Evolutionary conservation across 2,329 filamentous ascomycete genomes (phyloP), one percentile per base, ranked within the genome.

Genomic region (Nemania sp.): DNA sequence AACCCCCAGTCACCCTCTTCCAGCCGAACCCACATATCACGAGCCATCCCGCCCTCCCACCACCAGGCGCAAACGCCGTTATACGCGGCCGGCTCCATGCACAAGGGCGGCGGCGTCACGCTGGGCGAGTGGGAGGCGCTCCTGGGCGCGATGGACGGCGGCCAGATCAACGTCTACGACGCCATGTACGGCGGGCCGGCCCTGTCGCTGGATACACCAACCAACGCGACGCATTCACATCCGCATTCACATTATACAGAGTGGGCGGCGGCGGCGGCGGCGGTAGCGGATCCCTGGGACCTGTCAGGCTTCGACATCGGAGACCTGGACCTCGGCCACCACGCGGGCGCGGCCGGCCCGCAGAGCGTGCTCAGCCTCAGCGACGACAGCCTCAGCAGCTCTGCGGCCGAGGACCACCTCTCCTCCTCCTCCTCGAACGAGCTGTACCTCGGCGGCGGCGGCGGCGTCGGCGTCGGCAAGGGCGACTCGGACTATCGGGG

Each of bases 111-210:
- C 2, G 77, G 76, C 15, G 81, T 88, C 12, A 87, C 87, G 0
- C 78, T 87, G 9, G 81, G 86, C 0, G 91, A 95, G 68, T 96
- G 92, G 92, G 92, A 96, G 73, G 86, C 88, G 1, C 81, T 96
- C 0, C 81, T 96, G 1, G 88, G 89, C 3, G 89, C 88, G 20
- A 87, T 96, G 73, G 92, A 96, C 68, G 87, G 87, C 37, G 91
- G 91, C 0, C 84, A 89, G 65, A 86, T 88, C 55, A 96, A 94
- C 71, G 89, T 96, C n/a, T 95, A 91, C 74, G 89, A 92, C 71
- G 88, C 88, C 42, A 91, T 92, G 57, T 92, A 92, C 67, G 90
- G 90, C 39, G 89, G 89, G 0, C 81, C 83, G 10, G 80, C 80
- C 47, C 75, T 79, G 63, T 77, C 76, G 3, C 73, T 81, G 35